A percentile compares a stretch with the other conserved stretches of the same genome.
phyloP scores from a whole-genome alignment of 371 early-diverging fungal genomes.

The Mortierella polycephala region DNA sequence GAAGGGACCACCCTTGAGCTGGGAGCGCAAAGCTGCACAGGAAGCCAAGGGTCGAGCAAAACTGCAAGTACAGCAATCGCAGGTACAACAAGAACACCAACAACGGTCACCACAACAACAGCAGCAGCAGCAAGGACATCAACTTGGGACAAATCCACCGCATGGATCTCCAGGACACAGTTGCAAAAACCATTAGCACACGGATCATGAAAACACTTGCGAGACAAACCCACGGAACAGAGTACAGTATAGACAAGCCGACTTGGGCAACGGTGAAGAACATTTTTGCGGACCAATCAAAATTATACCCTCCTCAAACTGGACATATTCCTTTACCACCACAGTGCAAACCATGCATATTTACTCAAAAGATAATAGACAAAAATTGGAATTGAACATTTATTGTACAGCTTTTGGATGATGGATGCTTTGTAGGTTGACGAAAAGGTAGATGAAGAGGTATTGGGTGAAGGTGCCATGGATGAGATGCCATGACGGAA shows the following conservation, averaged over 20 bases:
- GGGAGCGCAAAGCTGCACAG: slow-evolving; percentile 52
- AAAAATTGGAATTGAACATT: no score
- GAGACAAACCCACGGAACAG: no score
- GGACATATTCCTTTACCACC: no score
- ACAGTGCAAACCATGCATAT: no score
- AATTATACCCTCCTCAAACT: no score
- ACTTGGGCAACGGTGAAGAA: no score
- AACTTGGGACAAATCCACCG: slow-evolving; percentile 5
- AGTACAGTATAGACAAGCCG: no score
- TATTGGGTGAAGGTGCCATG: neutral
- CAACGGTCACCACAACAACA: neutral
- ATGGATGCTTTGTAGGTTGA: no score
- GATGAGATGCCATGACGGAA: neutral
- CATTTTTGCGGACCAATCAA: no score
- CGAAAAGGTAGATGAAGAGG: neutral
- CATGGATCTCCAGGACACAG: slow-evolving; percentile 36
- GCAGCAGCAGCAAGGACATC: slow-evolving; percentile 6
- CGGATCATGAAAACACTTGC: neutral
- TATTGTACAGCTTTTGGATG: no score
- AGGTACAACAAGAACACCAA: no score
- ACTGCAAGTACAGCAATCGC: neutral
- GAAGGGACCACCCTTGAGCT: slow-evolving; percentile 50
- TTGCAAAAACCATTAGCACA: slow-evolving; percentile 36
- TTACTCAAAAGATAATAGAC: no score
- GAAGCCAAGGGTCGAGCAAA: slow-evolving; percentile 32